Percentiles rank a stretch among this genome's conserved stretches.
phyloP scores from a whole-genome alignment of 2,329 filamentous ascomycete species.

The Achaetomium macrosporum region DNA sequence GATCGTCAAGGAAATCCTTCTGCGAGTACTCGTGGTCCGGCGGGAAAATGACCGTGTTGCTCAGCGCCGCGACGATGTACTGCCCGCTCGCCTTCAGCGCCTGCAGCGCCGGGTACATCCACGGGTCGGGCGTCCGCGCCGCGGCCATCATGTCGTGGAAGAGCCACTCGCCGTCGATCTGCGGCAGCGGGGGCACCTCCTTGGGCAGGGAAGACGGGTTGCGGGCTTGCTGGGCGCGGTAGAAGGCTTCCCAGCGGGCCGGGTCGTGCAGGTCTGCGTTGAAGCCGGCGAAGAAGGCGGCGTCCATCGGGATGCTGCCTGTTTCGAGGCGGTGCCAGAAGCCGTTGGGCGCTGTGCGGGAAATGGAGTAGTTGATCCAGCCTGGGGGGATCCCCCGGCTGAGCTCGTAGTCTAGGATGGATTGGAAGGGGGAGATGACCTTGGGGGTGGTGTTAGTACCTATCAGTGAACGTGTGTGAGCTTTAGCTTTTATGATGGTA shows the following conservation, averaged over 20 bases:
- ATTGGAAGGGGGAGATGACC: constrained; percentile 88
- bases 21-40: constrained; percentile 61
- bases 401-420: constrained; percentile 85
- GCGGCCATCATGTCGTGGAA: constrained; percentile 89
- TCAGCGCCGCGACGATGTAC: constrained; percentile 75
- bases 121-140: constrained; percentile 67
- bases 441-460: too few relatives aligned
- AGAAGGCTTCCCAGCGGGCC: constrained; percentile 63
- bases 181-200: constrained; percentile 57
- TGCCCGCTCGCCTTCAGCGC: constrained; percentile 57
- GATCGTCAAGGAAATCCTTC: constrained; percentile 45
- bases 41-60: constrained; percentile 87
- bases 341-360: constrained; percentile 67
- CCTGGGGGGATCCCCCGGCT: constrained; percentile 70
- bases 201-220: constrained; percentile 32
- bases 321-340: constrained; percentile 86
- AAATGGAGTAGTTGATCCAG: constrained; percentile 90
- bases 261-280: constrained; percentile 63
- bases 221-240: constrained; percentile 39
- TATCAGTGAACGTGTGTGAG: too few relatives aligned
- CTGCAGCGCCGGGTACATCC: constrained; percentile 78
- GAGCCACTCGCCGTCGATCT: constrained; percentile 69
- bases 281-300: constrained; percentile 70
- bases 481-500: constrained; percentile 17
- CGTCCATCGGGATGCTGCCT: constrained; percentile 71